Base-by-base conservation (phyloP, 192 early-diverging fungal species). In the Allomyces javanicus region DNA sequence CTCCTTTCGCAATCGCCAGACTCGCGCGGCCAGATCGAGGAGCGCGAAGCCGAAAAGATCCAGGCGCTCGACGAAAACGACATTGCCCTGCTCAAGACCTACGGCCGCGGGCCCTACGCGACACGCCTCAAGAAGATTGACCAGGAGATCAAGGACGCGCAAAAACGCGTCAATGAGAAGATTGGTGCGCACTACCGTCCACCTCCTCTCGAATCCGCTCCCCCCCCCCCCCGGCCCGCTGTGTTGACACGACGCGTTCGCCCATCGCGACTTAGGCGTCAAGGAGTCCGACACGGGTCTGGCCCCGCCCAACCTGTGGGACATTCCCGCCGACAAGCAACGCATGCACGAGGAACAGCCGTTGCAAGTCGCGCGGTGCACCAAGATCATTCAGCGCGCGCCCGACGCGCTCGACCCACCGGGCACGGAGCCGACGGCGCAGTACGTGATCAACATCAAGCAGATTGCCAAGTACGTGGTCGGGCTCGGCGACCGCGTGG, bases 381-480 rank as follows among this genome's bases (percentile, higher is more conserved):
- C 93, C 74, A 99, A 99, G 78, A 96, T 99, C 67, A 97, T 99
- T 71, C 86, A 90, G 71, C 89, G 89, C 21, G 86, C 85, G 63
- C 89, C 92, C 62, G 83, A 88, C 27, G 89, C 91, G 72, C 33
- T 40, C 33, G 33, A 40, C 33, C 33, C 33, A 9, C 33, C 33
- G 33, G 50, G 50, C 50, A 58, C 50, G 17, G 50, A 58, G 17
- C 12, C 50, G 17, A n/a, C 12, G 12, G 88, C 85, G 26, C 96
- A 96, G 80, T 99, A 99, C 72, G 82, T 99, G 62, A 99, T 99
- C 67, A 94, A 93, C 76, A 89, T 99, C 62, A 96, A 96, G 78
- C 91, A 96, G 77, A 92, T 96, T 76, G 96, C 94, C 64, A 99
- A 99, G 74, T 99, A 95, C 79, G 96, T 99, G 11, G 96, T 99